Evolutionary conservation across 371 early-diverging fungal genomes (phyloP).

Genomic region (Batkoa obscura): DNA sequence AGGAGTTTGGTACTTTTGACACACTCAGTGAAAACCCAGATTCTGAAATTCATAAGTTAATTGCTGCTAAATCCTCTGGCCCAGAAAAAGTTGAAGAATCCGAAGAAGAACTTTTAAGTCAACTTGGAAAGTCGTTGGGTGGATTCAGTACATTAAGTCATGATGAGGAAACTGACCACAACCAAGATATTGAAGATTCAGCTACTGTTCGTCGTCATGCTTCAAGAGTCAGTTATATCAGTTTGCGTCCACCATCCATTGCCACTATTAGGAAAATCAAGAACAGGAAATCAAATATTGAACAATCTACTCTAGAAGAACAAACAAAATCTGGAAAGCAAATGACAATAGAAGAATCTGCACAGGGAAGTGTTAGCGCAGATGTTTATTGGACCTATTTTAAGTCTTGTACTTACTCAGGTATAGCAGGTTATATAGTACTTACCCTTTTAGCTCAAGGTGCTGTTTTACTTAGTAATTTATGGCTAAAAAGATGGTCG

Average conservation of each 20-base stretch:
- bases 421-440: slow-evolving; percentile 28
- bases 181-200: background rate
- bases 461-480: slow-evolving; percentile 16
- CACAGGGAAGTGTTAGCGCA: slow-evolving; percentile 56
- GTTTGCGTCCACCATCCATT: slow-evolving; percentile 30
- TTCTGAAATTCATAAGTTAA: slow-evolving; percentile 23
- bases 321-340: slow-evolving; percentile 10
- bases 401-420: slow-evolving; percentile 39
- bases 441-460: slow-evolving; percentile 34
- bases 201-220: slow-evolving; percentile 16
- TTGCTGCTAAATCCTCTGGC: slow-evolving; percentile 9
- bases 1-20: slow-evolving; percentile 34
- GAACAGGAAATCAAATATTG: background rate
- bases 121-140: slow-evolving; percentile 13
- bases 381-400: slow-evolving; percentile 56
- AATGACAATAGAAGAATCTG: slow-evolving; percentile 53
- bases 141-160: background rate
- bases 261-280: slow-evolving; percentile 16
- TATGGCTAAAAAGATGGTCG: slow-evolving; percentile 63
- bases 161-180: too few relatives aligned
- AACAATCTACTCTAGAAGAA: background rate
- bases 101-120: slow-evolving; percentile 6
- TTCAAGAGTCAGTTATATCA: slow-evolving; percentile 18
- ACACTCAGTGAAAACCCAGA: slow-evolving; percentile 13
- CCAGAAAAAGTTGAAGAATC: slow-evolving; percentile 8